A percentile compares a stretch with the other conserved stretches of the same genome.
Evolutionary conservation across 345 rosid genomes (phyloP).

Genomic region (Sisymbrium altissimum): DNA sequence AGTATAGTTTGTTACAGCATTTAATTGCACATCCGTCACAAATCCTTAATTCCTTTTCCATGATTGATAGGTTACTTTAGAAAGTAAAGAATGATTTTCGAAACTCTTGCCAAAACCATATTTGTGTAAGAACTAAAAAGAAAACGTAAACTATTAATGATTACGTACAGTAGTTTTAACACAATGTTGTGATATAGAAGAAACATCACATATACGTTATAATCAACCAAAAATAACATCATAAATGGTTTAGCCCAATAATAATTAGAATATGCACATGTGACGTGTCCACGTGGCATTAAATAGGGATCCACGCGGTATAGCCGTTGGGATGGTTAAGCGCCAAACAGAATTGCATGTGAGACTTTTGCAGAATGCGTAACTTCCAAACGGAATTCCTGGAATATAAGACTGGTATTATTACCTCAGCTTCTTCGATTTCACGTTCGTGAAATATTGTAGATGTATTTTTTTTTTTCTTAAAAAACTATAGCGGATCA

Average conservation of each 20-base stretch:
- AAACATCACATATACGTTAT: neutral
- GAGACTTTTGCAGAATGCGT: slow-evolving; percentile 2
- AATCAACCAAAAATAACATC: neutral
- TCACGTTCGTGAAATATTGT: neutral
- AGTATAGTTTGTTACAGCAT: neutral
- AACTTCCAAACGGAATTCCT: slow-evolving; percentile 13
- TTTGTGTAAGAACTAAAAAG: neutral
- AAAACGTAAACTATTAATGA: neutral
- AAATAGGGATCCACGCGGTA: neutral
- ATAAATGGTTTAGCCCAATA: neutral
- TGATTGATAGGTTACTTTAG: no score
- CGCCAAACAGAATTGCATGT: slow-evolving; percentile 28
- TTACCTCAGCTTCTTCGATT: slow-evolving; percentile 12
- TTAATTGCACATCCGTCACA: neutral
- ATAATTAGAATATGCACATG: neutral
- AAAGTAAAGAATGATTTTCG: neutral
- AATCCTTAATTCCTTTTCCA: neutral
- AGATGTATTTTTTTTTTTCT: no score
- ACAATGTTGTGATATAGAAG: neutral
- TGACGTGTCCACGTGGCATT: slow-evolving; percentile 1
- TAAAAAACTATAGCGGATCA: neutral
- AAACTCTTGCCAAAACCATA: neutral
- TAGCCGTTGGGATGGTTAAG: slow-evolving; percentile 25
- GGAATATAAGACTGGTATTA: neutral
- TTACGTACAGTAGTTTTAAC: neutral